A percentile compares a stretch with the other conserved stretches of the same genome.
phyloP scores from a whole-genome alignment of 805 yeast species.

The Hanseniaspora osmophila region DNA sequence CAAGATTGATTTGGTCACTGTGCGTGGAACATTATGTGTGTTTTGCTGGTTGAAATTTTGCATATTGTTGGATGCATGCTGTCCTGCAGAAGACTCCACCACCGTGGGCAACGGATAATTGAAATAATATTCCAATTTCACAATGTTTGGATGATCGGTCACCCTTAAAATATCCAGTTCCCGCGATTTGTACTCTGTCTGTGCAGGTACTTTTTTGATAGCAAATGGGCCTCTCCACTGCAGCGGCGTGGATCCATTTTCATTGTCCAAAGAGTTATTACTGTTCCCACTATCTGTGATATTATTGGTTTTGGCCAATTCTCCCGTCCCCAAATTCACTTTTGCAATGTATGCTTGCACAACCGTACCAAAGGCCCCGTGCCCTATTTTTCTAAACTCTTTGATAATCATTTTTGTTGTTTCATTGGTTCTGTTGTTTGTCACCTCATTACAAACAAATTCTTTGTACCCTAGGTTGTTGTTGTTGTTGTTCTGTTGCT shows the following conservation, averaged over 20 bases:
- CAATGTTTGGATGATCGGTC: conserved; percentile 71
- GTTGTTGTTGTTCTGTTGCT: background rate
- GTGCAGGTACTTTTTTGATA: conserved; percentile 74
- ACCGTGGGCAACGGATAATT: conserved; percentile 21
- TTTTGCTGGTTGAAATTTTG: no score
- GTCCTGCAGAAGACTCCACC: conserved; percentile 24
- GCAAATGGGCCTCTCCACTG: conserved; percentile 71
- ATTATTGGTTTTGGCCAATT: no score
- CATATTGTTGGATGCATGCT: no score
- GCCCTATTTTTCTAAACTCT: conserved; percentile 65
- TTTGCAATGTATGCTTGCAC: conserved; percentile 47
- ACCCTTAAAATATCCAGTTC: conserved; percentile 64
- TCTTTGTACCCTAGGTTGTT: conserved; percentile 17
- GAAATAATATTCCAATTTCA: conserved; percentile 53
- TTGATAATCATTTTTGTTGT: conserved; percentile 50
- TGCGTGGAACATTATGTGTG: background rate
- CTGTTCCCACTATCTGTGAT: no score
- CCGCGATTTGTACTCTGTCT: conserved; percentile 72
- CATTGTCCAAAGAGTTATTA: no score
- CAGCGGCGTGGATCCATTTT: no score
- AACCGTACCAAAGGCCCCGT: conserved; percentile 80
- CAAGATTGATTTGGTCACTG: conserved; percentile 14
- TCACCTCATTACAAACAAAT: conserved; percentile 45
- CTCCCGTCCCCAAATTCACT: no score
- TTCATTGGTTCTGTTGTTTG: conserved; percentile 40